phyloP scores from a whole-genome alignment of 805 yeast species.

The Metschnikowia borealis region DNA sequence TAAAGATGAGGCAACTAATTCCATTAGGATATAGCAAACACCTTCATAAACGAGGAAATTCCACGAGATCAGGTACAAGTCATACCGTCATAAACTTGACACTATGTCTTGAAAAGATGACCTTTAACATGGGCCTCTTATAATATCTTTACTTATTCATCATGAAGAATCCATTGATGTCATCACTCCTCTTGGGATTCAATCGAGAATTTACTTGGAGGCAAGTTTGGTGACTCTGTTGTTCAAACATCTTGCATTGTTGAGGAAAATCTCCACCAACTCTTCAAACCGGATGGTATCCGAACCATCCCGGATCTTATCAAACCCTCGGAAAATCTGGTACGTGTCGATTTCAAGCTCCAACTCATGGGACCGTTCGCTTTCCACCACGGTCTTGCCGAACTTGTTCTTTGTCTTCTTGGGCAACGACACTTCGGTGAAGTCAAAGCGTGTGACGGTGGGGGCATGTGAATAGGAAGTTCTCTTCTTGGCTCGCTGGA shows the following conservation, averaged over 20 bases:
- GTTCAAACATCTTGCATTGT: slow-evolving; percentile 53
- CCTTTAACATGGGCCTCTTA: too few relatives aligned
- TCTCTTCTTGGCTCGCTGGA: slow-evolving; percentile 69
- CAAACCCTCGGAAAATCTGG: slow-evolving; percentile 40
- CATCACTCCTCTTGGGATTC: too few relatives aligned
- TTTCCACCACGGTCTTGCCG: slow-evolving; percentile 36
- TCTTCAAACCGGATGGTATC: slow-evolving; percentile 59
- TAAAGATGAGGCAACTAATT: too few relatives aligned
- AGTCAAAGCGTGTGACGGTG: slow-evolving; percentile 68
- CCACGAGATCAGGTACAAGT: too few relatives aligned
- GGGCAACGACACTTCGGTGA: slow-evolving; percentile 54
- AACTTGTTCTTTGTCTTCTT: slow-evolving; percentile 29
- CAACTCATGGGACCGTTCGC: slow-evolving; percentile 34
- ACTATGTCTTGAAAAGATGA: too few relatives aligned
- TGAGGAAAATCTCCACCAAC: slow-evolving; percentile 52
- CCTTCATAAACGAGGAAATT: too few relatives aligned
- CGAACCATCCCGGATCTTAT: slow-evolving; percentile 34
- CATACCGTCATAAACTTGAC: too few relatives aligned
- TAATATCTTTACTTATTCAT: too few relatives aligned
- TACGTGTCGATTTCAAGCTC: slow-evolving; percentile 39
- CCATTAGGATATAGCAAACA: too few relatives aligned
- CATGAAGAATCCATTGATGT: too few relatives aligned
- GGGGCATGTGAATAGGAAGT: slow-evolving; percentile 68
- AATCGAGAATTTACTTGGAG: slow-evolving; percentile 2
- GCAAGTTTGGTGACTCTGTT: slow-evolving; percentile 42